phyloP scores from a whole-genome alignment of 306 rosid species.

The Lathyrus oleraceus region DNA sequence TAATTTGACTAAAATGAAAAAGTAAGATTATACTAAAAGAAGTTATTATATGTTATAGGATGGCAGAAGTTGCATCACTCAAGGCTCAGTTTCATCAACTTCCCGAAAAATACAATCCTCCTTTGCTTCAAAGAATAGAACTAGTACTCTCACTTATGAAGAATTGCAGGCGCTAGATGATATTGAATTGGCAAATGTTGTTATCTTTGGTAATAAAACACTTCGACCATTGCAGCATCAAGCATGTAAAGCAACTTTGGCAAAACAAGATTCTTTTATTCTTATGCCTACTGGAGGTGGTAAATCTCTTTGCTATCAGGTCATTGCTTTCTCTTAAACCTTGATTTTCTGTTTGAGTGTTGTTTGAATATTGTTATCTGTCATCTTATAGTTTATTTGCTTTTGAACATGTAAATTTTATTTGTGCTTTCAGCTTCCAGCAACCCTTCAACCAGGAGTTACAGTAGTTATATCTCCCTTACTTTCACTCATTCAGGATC shows the following conservation, averaged over 20 bases:
- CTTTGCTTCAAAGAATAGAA: constrained; percentile 42
- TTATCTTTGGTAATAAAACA: constrained; percentile 73
- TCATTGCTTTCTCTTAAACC: constrained; percentile 46
- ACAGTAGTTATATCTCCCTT: constrained; percentile 87
- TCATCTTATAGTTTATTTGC: constrained; percentile 21
- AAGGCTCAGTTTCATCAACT: constrained; percentile 48
- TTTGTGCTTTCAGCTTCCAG: constrained; percentile 77
- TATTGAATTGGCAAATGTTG: constrained; percentile 88
- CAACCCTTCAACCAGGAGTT: constrained; percentile 85
- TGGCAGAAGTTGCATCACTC: constrained; percentile 63
- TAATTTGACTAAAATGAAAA: neutral
- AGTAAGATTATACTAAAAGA: constrained; percentile 33
- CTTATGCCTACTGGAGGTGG: constrained; percentile 99
- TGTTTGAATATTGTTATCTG: constrained; percentile 7
- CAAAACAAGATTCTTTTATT: constrained; percentile 81
- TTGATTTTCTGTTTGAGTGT: neutral
- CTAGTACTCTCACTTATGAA: constrained; percentile 58
- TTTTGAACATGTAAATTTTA: constrained; percentile 32
- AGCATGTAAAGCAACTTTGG: constrained; percentile 80
- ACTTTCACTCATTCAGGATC: constrained; percentile 98
- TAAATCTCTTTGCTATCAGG: constrained; percentile 98
- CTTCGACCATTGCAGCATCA: constrained; percentile 89
- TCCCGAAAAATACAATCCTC: constrained; percentile 41
- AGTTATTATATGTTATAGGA: constrained; percentile 49
- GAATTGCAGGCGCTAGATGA: constrained; percentile 71